Conservation (phyloP, 805 yeast species). For the Yarrowia sp. region DNA sequence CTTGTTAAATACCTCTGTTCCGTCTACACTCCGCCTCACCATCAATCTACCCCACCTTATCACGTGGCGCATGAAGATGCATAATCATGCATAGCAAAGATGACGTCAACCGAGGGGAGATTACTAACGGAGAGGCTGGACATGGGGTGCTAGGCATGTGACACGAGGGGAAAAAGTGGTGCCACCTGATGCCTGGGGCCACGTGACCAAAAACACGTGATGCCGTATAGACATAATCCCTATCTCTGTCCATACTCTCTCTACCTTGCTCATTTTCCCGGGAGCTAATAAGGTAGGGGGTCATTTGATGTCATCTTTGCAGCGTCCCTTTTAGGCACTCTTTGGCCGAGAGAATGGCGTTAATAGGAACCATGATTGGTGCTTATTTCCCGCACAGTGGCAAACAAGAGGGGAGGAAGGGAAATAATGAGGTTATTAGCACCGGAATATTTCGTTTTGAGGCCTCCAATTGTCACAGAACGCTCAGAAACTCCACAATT, state of each 20-base stretch:
- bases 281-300: slow-evolving; percentile 10
- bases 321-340: slow-evolving; percentile 17
- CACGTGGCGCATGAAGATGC: slow-evolving; percentile 32
- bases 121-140: not conserved
- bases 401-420: not conserved
- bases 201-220: not conserved
- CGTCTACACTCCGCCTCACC: too few species aligned
- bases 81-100: slow-evolving; percentile 28
- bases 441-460: too few species aligned
- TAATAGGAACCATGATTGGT: slow-evolving; percentile 25
- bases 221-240: too few species aligned
- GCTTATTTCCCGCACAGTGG: slow-evolving; percentile 27
- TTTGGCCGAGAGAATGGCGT: slow-evolving; percentile 13
- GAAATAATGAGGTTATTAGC: too few species aligned
- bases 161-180: not conserved
- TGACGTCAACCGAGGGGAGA: slow-evolving; percentile 32
- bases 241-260: too few species aligned
- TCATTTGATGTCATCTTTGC: slow-evolving; percentile 20
- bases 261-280: not conserved
- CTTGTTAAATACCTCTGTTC: too few species aligned
- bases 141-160: not conserved
- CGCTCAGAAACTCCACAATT: too few species aligned
- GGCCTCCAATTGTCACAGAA: too few species aligned
- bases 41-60: slow-evolving; percentile 13
- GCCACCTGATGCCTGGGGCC: not conserved